Evolutionary conservation across 1,139 yeast genomes (phyloP).

Genomic region (Eremothecium sinecaudum): DNA sequence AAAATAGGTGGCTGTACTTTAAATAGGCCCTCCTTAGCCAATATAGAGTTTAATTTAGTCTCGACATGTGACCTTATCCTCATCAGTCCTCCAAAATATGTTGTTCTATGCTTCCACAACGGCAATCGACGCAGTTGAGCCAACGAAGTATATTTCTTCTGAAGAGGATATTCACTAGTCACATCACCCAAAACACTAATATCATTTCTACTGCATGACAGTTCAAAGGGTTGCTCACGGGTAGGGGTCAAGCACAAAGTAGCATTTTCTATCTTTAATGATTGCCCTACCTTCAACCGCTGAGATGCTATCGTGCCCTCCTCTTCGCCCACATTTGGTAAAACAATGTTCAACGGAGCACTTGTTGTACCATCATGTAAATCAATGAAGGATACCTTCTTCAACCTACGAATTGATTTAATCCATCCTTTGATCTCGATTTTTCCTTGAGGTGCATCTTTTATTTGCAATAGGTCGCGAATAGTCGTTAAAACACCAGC

Average conservation of each 20-base stretch:
- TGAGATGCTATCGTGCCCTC: conserved; percentile 27
- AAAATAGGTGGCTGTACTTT: conserved; percentile 81
- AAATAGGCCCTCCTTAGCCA: conserved; percentile 43
- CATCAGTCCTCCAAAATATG: conserved; percentile 53
- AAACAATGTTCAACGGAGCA: conserved; percentile 49
- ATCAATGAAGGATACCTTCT: conserved; percentile 72
- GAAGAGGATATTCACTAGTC: conserved; percentile 63
- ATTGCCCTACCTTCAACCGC: conserved; percentile 38
- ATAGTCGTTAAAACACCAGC: not conserved
- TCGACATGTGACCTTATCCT: conserved; percentile 67
- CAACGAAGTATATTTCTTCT: conserved; percentile 62
- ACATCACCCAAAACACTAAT: conserved; percentile 47
- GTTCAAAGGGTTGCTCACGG: conserved; percentile 38
- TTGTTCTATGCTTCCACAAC: conserved; percentile 68
- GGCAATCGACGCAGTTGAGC: conserved; percentile 63
- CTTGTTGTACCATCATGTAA: conserved; percentile 65
- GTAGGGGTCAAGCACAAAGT: conserved; percentile 24
- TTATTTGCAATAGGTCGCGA: conserved; percentile 1
- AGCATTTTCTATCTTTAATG: conserved; percentile 29
- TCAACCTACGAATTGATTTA: conserved; percentile 58
- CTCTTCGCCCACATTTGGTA: conserved; percentile 24
- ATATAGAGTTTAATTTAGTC: conserved; percentile 44
- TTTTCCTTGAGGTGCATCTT: conserved; percentile 5
- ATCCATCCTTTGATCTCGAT: conserved; percentile 55
- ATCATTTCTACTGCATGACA: conserved; percentile 30